Evolutionary conservation across 2,329 filamentous ascomycete genomes (phyloP).

Genomic region (Ustilaginoidea virens): DNA sequence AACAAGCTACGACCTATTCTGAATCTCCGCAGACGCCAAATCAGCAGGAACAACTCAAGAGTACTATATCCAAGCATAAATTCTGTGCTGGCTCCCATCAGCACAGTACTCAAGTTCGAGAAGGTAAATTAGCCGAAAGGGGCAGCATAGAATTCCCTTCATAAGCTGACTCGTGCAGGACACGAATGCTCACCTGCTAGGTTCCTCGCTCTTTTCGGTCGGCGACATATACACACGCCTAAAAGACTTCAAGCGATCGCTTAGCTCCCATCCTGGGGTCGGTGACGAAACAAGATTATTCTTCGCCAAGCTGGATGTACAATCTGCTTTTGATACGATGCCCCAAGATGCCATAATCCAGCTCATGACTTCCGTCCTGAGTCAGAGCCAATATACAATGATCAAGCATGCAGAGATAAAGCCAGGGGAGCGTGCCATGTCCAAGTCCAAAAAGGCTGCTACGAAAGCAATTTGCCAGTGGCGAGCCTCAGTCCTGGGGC

Average conservation of each 20-base stretch:
- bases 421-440: slow-evolving; percentile 20
- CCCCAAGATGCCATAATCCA: slow-evolving; percentile 61
- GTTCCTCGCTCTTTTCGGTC: slow-evolving; percentile 67
- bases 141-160: too few species aligned
- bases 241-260: slow-evolving; percentile 45
- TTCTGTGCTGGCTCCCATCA: slow-evolving; percentile 50
- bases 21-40: slow-evolving; percentile 57
- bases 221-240: slow-evolving; percentile 64
- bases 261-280: too few species aligned
- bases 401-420: slow-evolving; percentile 61
- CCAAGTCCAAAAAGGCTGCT: slow-evolving; percentile 8
- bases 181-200: slow-evolving; percentile 45
- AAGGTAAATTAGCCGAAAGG: slow-evolving; percentile 32
- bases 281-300: slow-evolving; percentile 37
- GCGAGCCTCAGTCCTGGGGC: slow-evolving; percentile 32
- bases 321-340: slow-evolving; percentile 88
- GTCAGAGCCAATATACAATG: slow-evolving; percentile 50
- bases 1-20: slow-evolving; percentile 67
- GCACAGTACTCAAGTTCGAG: slow-evolving; percentile 65
- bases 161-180: too few species aligned
- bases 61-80: slow-evolving; percentile 28
- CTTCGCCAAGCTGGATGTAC: slow-evolving; percentile 86
- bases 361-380: slow-evolving; percentile 44
- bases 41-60: slow-evolving; percentile 49
- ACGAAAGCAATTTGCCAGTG: slow-evolving; percentile 32